A percentile compares a stretch with the other conserved stretches of the same genome.
Evolutionary conservation across 345 rosid species (phyloP).

Genomic region (Aquilaria yunnanensis): DNA sequence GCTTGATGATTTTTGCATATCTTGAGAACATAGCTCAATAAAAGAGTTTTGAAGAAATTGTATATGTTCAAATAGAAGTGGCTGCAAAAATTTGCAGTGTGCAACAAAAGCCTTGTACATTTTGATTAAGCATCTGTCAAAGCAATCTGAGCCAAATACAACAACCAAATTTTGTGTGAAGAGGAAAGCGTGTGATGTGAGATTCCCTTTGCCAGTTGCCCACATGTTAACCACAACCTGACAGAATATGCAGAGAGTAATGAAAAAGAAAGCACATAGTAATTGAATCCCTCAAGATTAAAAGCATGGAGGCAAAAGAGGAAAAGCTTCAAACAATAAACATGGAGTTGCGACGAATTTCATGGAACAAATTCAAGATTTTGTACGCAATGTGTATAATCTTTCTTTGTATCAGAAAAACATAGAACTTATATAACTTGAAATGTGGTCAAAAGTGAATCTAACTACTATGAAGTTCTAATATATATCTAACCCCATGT

Average conservation of each 20-base stretch:
- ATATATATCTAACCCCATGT: too few species aligned
- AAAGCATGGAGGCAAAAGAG: not conserved
- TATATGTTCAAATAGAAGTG: conserved; percentile 32
- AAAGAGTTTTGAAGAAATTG: conserved; percentile 59
- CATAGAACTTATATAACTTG: too few species aligned
- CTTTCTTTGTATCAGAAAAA: too few species aligned
- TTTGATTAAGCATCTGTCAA: conserved; percentile 51
- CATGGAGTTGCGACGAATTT: too few species aligned
- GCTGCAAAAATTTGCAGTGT: conserved; percentile 55
- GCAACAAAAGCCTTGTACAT: conserved; percentile 61
- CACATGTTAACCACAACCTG: conserved; percentile 75
- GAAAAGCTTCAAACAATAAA: too few species aligned
- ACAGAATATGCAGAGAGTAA: conserved; percentile 4
- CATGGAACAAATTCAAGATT: too few species aligned
- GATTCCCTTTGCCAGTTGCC: conserved; percentile 59
- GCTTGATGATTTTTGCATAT: conserved; percentile 60
- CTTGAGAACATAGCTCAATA: conserved; percentile 70
- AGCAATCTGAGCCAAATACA: conserved; percentile 53
- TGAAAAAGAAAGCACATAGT: too few species aligned
- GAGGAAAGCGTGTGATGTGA: conserved; percentile 51
- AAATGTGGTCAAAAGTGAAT: too few species aligned
- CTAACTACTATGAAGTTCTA: too few species aligned
- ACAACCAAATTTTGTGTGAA: conserved; percentile 50
- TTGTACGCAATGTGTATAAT: too few species aligned
- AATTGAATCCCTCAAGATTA: conserved; percentile 2